Conservation (phyloP, 2,329 filamentous ascomycete genomes). For the Epichloe glyceriae region DNA sequence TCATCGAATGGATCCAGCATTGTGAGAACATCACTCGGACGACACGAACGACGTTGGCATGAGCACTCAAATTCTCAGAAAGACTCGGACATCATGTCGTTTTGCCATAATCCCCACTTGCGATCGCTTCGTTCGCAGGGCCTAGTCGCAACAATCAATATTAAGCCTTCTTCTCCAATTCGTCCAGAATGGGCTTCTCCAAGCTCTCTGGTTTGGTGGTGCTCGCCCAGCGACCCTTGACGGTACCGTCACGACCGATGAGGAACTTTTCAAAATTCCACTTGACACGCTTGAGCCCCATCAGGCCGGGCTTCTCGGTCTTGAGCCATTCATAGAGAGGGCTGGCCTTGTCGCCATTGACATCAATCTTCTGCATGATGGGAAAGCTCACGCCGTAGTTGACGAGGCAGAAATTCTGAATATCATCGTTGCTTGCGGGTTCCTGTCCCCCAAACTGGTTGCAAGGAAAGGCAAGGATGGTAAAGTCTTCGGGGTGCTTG, state of each 20-base stretch:
- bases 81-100: not conserved
- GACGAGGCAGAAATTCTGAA: conserved; percentile 74
- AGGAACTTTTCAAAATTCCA: conserved; percentile 99
- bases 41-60: no score
- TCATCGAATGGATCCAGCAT: no score
- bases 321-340: conserved; percentile 56
- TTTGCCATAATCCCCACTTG: no score
- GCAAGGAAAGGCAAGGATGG: conserved; percentile 91
- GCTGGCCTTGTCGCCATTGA: conserved; percentile 73
- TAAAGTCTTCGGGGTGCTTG: conserved; percentile 62
- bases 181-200: conserved; percentile 62
- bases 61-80: no score
- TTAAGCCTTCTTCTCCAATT: conserved; percentile 43
- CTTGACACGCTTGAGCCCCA: conserved; percentile 87
- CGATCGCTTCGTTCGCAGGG: no score
- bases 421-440: conserved; percentile 68
- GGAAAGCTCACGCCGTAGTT: conserved; percentile 92
- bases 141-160: not conserved
- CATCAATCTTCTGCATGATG: conserved; percentile 81
- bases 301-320: conserved; percentile 60
- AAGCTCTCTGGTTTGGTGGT: conserved; percentile 74
- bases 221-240: conserved; percentile 77
- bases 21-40: no score
- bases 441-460: conserved; percentile 95
- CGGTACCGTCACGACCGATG: conserved; percentile 70